These are phyloP conservation scores for Leptodontidium sp. DNA, from an alignment of 2,329 filamentous ascomycete genomes.

Conservation along the genomic window DNA sequence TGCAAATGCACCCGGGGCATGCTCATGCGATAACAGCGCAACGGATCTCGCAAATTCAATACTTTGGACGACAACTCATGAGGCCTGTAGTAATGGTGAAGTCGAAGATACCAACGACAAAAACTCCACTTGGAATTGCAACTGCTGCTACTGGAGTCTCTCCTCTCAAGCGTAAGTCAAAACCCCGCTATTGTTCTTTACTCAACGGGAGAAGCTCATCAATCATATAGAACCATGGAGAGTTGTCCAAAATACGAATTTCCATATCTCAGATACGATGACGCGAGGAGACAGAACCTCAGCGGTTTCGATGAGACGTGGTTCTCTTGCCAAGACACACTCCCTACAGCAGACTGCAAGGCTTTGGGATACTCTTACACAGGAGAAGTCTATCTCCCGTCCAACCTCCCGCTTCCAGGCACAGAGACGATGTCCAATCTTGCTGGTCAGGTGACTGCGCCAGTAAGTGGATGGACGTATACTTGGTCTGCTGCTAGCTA, in stretches of 20 bases:
- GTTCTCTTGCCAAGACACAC: slow-evolving; percentile 3
- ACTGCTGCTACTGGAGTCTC: neutral
- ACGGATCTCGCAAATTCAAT: neutral
- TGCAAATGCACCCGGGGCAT: neutral
- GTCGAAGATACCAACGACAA: neutral
- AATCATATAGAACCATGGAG: neutral
- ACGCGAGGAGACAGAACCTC: neutral
- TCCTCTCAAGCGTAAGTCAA: neutral
- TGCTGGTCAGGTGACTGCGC: neutral
- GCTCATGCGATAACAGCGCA: neutral
- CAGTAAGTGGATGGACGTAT: slow-evolving; percentile 7
- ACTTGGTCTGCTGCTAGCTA: neutral
- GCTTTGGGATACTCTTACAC: slow-evolving; percentile 3
- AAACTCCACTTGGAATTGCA: neutral
- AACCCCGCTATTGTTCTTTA: neutral
- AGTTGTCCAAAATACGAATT: neutral
- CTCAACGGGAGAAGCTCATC: neutral
- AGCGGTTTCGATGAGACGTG: neutral
- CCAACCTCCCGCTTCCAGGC: neutral
- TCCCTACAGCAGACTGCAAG: neutral
- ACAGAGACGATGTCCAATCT: slow-evolving; percentile 4
- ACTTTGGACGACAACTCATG: neutral
- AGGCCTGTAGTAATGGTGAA: neutral
- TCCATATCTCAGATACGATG: neutral
- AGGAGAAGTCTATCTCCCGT: neutral